Conservation (phyloP, 805 yeast species). For the Danielia oregonensis region DNA sequence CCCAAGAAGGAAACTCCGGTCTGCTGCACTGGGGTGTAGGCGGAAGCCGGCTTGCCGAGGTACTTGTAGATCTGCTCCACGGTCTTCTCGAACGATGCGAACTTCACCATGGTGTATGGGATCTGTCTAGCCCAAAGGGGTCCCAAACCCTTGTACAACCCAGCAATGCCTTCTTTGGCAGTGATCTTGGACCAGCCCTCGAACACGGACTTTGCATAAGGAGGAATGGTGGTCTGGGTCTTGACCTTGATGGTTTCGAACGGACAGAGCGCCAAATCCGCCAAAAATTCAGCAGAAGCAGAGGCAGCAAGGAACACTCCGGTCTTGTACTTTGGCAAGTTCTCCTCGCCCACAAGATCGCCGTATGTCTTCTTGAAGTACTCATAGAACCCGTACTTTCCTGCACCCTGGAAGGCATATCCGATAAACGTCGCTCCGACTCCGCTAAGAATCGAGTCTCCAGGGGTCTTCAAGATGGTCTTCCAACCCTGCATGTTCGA, state of each 20-base stretch:
- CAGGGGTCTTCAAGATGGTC: slow-evolving; percentile 68
- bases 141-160: slow-evolving; percentile 81
- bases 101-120: slow-evolving; percentile 98
- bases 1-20: slow-evolving; percentile 94
- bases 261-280: slow-evolving; percentile 88
- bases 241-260: slow-evolving; percentile 93
- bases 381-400: slow-evolving; percentile 95
- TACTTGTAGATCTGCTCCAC: slow-evolving; percentile 74
- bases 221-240: slow-evolving; percentile 91
- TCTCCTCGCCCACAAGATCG: slow-evolving; percentile 59
- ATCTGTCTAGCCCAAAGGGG: slow-evolving; percentile 97
- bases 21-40: slow-evolving; percentile 72
- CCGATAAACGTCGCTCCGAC: slow-evolving; percentile 91
- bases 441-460: slow-evolving; percentile 82
- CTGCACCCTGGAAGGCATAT: slow-evolving; percentile 94
- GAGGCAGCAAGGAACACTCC: slow-evolving; percentile 76
- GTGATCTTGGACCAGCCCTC: slow-evolving; percentile 67
- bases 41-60: slow-evolving; percentile 68
- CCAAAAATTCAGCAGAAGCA: slow-evolving; percentile 91
- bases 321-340: slow-evolving; percentile 63
- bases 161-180: slow-evolving; percentile 65
- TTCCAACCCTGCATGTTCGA: slow-evolving; percentile 82
- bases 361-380: slow-evolving; percentile 78
- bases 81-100: slow-evolving; percentile 89
- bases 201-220: slow-evolving; percentile 59